These are phyloP conservation scores for Geum urbanum DNA, from an alignment of 306 rosid species.

Conservation along the genomic window DNA sequence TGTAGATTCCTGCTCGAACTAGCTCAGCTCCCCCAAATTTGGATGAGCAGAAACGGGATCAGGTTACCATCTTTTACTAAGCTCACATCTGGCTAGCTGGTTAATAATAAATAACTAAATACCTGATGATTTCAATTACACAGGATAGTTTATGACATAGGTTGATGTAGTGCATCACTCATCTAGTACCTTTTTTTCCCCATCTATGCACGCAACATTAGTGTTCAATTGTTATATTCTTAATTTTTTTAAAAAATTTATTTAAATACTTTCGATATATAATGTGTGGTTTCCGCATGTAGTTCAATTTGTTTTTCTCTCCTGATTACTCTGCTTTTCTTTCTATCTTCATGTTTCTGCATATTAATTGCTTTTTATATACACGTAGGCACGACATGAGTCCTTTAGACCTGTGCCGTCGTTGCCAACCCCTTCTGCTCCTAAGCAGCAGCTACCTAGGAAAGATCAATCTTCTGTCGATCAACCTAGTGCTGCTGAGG, in stretches of 20 bases:
- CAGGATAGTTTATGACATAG: background rate
- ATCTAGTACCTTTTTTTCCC: background rate
- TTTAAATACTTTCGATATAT: background rate
- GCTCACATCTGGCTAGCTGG: background rate
- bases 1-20: constrained; percentile 90
- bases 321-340: background rate
- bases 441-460: constrained; percentile 66
- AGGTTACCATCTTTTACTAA: constrained; percentile 39
- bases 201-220: background rate
- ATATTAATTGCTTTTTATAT: constrained; percentile 19
- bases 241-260: background rate
- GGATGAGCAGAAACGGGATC: constrained; percentile 86
- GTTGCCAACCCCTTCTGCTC: constrained; percentile 56
- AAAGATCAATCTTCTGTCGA: constrained; percentile 52
- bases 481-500: constrained; percentile 47
- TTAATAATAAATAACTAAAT: background rate
- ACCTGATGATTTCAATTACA: constrained; percentile 10
- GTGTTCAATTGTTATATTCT: background rate
- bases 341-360: background rate
- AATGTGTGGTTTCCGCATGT: background rate
- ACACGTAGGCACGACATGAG: constrained; percentile 63
- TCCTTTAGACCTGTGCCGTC: constrained; percentile 49
- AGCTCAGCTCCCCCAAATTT: constrained; percentile 97
- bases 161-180: background rate
- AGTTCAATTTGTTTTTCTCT: background rate